Percentiles rank a stretch among this genome's conserved stretches.
These are phyloP conservation scores for Annulohypoxylon truncatum DNA, from an alignment of 2,329 filamentous ascomycete genomes.

Conservation along the genomic window DNA sequence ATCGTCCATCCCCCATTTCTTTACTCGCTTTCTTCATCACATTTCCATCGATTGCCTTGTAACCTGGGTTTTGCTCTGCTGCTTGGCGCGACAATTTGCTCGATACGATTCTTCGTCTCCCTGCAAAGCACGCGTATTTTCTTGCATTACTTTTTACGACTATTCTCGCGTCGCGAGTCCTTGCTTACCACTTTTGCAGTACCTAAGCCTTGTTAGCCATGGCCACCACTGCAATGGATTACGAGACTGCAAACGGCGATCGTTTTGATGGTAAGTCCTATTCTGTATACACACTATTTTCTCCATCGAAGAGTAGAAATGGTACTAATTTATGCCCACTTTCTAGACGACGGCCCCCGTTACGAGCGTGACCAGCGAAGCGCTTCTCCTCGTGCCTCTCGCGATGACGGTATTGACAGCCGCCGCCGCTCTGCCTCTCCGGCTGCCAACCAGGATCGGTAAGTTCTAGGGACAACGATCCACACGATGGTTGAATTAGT, in stretches of 20 bases:
- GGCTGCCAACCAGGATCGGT: slow-evolving; percentile 65
- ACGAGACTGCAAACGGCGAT: slow-evolving; percentile 74
- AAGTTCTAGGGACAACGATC: slow-evolving; percentile 42
- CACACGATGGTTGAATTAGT: not conserved
- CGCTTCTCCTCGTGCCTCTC: slow-evolving; percentile 70
- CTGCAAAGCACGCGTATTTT: slow-evolving; percentile 16
- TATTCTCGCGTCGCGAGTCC: slow-evolving; percentile 25
- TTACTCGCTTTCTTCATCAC: slow-evolving; percentile 9
- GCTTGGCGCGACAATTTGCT: slow-evolving; percentile 8
- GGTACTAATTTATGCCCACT: slow-evolving; percentile 33
- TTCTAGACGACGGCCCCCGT: slow-evolving; percentile 70
- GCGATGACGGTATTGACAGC: slow-evolving; percentile 69
- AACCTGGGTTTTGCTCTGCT: slow-evolving; percentile 7
- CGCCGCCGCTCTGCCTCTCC: slow-evolving; percentile 74
- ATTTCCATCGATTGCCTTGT: slow-evolving; percentile 7
- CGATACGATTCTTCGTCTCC: not conserved
- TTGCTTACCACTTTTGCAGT: slow-evolving; percentile 37
- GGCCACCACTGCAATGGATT: slow-evolving; percentile 76
- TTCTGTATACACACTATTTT: not conserved
- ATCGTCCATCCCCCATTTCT: slow-evolving; percentile 17
- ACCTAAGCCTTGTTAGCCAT: slow-evolving; percentile 53
- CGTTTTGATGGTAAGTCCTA: slow-evolving; percentile 70
- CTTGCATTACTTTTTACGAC: slow-evolving; percentile 2
- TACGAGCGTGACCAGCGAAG: slow-evolving; percentile 76
- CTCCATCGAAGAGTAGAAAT: not conserved